Base-by-base conservation (phyloP, 768 basidiomycete genomes). In the Ramaria sp. region DNA sequence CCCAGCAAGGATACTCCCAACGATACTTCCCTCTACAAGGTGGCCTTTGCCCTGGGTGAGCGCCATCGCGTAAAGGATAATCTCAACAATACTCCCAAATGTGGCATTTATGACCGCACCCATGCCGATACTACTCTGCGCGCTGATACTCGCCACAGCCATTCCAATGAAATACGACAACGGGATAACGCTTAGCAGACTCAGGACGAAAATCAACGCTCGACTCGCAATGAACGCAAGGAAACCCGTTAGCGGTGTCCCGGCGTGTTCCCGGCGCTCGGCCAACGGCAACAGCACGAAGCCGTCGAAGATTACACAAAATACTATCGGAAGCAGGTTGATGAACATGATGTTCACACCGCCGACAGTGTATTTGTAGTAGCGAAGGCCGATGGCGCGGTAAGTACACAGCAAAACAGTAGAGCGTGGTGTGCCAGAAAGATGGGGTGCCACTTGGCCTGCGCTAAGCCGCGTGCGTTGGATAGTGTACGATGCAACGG, bases 71-170 rank as follows among this genome's bases (percentile, higher is more conserved):
- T 99, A 99, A 1, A 99, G 79, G 62, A 99, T 79, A 65, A 99
- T 89, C 71, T 99, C 96, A 66, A 99, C 91, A 67, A 97, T 83
- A n/a, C 90, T 93, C 68, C 96, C 96, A 64, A 99, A 99, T 1
- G 92, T 92, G 1, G 96, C 96, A 68, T 99, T 99, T 76, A 99
- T 98, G 63, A 98, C 95, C 1, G 96, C 96, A 61, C 96, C 96
- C 92, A 98, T 96, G 6, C 96, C 96, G 60, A 99, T 99, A 1
- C 89, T 92, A 0, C 91, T 94, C 66, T 98, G 96, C 0, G 96
- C 96, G n/a, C 88, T 91, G 65, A 99, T 98, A 45, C 90, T 93
- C 2, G 96, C 96, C 59, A 99, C 96, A 7, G 96, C 96, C 96
- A 97, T 97, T 17, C 96, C 96, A 66, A 99, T 98, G 73, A 99